Evolutionary conservation across 305 asterid genomes (phyloP), one percentile per base, ranked within the genome.

Genomic region (Stenogyne calaminthoides): DNA sequence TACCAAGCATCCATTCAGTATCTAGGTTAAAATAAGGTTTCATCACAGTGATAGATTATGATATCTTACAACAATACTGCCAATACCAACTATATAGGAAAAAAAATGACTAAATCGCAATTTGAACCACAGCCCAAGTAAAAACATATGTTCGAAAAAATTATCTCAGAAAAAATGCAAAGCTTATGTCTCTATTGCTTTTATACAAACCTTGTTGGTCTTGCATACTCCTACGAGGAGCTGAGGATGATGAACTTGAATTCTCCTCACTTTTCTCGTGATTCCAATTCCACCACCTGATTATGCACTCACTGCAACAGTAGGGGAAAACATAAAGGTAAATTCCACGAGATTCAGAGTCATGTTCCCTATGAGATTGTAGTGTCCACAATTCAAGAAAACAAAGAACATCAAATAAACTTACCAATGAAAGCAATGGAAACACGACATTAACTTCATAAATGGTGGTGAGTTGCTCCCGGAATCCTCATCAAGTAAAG

Each of bases 381-480:
- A 47, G 67, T 3, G 42, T 64, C 65, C 70, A n/a, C n/a, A 57
- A 20, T 42, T 64, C 18, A 40, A 71, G 71, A 62, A 40, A 39
- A 36, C 37, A 51, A 42, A 69, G 14, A 34, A 60, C 20, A 77
- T 14, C 25, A 51, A 63, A 68, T 9, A 6, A 14, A 69, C 86
- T 84, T 70, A 92, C 99, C 97, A 87, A 77, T 95, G 99, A 84
- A 95, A 92, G 82, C 99, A 95, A 78, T 95, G 99, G 83, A 89
- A 95, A 87, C 99, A 95, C 76, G 97, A 90, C 99, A 95, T 95
- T 81, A 95, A 79, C 88, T 95, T 92, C 99, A 95, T 95, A 84
- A 89, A 95, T 57, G 94, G 91, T 70, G 73, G 61, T 1, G 86
- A 69, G 67, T 77, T 74, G 79, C 76, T 74, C 40, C 78, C 83